These are phyloP conservation scores for Arabidopsis hybrid DNA, from an alignment of 441 rosid species.

Conservation along the genomic window DNA sequence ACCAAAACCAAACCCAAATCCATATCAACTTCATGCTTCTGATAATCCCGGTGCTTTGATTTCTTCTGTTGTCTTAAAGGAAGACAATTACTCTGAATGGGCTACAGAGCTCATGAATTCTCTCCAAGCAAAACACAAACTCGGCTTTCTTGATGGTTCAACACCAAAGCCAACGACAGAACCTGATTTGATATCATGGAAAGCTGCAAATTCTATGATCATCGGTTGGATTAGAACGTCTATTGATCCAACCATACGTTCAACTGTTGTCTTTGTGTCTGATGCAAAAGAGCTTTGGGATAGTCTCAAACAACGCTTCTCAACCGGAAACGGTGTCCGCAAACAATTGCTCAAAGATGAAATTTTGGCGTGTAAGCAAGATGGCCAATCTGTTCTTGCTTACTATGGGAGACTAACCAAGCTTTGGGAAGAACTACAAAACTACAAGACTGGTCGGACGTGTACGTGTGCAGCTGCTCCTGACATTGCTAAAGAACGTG, in stretches of 20 bases:
- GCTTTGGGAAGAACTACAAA: neutral
- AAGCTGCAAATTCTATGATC: neutral
- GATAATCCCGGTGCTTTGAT: neutral
- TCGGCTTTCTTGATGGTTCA: neutral
- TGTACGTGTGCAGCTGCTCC: neutral
- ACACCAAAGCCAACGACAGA: neutral
- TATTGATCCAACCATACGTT: neutral
- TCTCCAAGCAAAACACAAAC: neutral
- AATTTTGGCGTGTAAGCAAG: neutral
- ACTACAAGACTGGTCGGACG: neutral
- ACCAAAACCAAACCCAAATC: neutral
- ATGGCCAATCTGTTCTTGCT: neutral
- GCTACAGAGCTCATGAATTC: neutral
- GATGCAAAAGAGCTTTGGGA: neutral
- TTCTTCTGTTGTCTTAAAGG: neutral
- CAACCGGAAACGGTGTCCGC: neutral
- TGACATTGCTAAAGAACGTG: neutral
- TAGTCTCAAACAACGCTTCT: no score
- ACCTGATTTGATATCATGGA: neutral
- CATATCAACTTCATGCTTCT: neutral
- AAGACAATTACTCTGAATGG: neutral
- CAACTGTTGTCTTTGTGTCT: neutral
- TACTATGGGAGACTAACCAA: neutral
- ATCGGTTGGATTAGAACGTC: neutral
- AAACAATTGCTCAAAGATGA: neutral